Evolutionary conservation across 176 grass and related monocot species (phyloP).

Genomic region (Triticum urartu): DNA sequence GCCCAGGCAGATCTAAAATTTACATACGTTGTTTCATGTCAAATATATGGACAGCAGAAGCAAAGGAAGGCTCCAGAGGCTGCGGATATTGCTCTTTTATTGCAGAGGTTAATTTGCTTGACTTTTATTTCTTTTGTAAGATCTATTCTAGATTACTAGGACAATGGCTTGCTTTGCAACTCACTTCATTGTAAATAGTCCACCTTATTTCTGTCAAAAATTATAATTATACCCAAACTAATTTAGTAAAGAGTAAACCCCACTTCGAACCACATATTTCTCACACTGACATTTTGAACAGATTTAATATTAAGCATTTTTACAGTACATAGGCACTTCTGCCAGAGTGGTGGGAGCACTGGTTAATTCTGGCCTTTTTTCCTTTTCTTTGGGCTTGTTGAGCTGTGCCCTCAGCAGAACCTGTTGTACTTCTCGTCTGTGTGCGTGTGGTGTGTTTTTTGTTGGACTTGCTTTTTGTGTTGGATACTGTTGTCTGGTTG

Average conservation of each 20-base stretch:
- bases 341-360: too few relatives aligned
- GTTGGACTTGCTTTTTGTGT: too few relatives aligned
- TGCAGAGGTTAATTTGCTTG: conserved; percentile 68
- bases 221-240: neutral
- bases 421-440: too few relatives aligned
- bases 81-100: conserved; percentile 83
- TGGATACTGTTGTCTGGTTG: too few relatives aligned
- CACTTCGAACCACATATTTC: too few relatives aligned
- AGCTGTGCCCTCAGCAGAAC: too few relatives aligned
- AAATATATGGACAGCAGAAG: conserved; percentile 99
- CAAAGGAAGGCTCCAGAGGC: conserved; percentile 84
- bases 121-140: neutral
- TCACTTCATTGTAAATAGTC: neutral
- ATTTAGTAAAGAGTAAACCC: neutral
- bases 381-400: too few relatives aligned
- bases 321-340: too few relatives aligned
- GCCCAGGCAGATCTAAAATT: conserved; percentile 98
- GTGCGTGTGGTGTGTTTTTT: too few relatives aligned
- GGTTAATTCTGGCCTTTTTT: too few relatives aligned
- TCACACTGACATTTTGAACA: too few relatives aligned
- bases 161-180: neutral
- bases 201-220: neutral
- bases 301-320: too few relatives aligned
- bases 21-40: conserved; percentile 95
- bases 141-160: neutral